phyloP scores from a whole-genome alignment of 2,329 filamentous ascomycete genomes.

The Aspergillus nomiae region DNA sequence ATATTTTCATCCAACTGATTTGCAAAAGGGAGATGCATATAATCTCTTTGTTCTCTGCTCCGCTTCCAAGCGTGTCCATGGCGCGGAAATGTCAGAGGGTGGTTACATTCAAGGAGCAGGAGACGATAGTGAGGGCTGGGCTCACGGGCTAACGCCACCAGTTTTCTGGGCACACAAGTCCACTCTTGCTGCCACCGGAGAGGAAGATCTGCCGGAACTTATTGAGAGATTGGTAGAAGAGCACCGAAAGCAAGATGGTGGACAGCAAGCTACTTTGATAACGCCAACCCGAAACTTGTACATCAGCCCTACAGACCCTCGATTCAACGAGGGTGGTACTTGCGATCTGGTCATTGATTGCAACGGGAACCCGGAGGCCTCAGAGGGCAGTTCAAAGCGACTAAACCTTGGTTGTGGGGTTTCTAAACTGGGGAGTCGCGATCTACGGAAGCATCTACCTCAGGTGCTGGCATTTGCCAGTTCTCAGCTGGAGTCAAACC shows the following conservation, averaged over 20 bases:
- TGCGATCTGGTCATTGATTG: slow-evolving; percentile 49
- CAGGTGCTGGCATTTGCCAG: slow-evolving; percentile 61
- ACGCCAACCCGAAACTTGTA: slow-evolving; percentile 43
- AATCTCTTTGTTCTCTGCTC: slow-evolving; percentile 82
- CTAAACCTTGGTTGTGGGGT: slow-evolving; percentile 66
- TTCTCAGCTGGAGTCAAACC: slow-evolving; percentile 31
- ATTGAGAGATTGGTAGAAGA: slow-evolving; percentile 49
- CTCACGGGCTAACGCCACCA: slow-evolving; percentile 72
- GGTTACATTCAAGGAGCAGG: slow-evolving; percentile 93
- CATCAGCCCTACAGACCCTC: slow-evolving; percentile 25
- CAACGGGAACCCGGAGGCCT: slow-evolving; percentile 33
- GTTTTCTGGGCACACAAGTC: slow-evolving; percentile 76
- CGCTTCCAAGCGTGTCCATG: slow-evolving; percentile 71
- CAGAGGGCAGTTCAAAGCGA: slow-evolving; percentile 41
- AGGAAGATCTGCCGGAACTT: slow-evolving; percentile 62
- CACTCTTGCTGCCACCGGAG: slow-evolving; percentile 62
- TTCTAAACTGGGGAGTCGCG: slow-evolving; percentile 78
- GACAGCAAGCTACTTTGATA: slow-evolving; percentile 32
- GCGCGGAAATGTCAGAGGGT: slow-evolving; percentile 68
- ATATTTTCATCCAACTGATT: slow-evolving; percentile 53
- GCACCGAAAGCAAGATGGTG: slow-evolving; percentile 22
- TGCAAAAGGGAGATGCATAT: slow-evolving; percentile 54
- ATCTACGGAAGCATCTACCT: slow-evolving; percentile 71
- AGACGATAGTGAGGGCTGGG: slow-evolving; percentile 95
- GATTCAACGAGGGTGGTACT: slow-evolving; percentile 42